Evolutionary conservation across 192 early-diverging fungal genomes (phyloP), one percentile per base, ranked within the genome.

Genomic region (Diversispora eburnea): DNA sequence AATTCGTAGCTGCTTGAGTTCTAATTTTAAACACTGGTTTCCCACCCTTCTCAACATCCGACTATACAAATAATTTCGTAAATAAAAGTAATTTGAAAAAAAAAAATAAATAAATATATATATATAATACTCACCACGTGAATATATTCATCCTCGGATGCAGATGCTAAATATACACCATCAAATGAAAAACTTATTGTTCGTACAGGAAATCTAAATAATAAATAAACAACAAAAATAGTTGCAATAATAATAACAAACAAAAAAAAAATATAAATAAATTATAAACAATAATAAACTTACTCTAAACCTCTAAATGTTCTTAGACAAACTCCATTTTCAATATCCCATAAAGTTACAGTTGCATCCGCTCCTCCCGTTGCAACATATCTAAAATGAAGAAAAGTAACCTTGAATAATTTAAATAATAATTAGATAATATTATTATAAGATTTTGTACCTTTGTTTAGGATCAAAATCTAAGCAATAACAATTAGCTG

Each of bases 121-220:
- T n/a, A n/a, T n/a, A n/a, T n/a, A n/a, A 39, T 2, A 83, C 88
- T 80, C 83, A 91, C 91, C 73, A 94, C 89, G 55, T 92, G 90
- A 70, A 94, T 92, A 41, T 84, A 75, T 33, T 85, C 75, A 80
- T 94, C 93, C 76, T 94, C 93, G 0, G 89, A 92, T 8, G 86
- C 89, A 8, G 86, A 86, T 0, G 90, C 93, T 25, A 94, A 66
- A 67, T 88, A 85, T 51, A 91, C 86, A 17, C 93, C 93, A 80
- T 93, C 92, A 80, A 88, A 79, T 56, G 88, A 89, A 64, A 94
- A 94, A 47, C 89, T 87, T 48, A 94, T 84, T 10, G 91, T 90
- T 41, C 93, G 80, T 1, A 93, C 88, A 9, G 92, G 91, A 86
- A 86, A 91, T 47, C 88, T 91, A 75, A 45, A 51, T 41, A 55